Conservation (phyloP, 805 yeast genomes). For the Candida nanaspora region DNA sequence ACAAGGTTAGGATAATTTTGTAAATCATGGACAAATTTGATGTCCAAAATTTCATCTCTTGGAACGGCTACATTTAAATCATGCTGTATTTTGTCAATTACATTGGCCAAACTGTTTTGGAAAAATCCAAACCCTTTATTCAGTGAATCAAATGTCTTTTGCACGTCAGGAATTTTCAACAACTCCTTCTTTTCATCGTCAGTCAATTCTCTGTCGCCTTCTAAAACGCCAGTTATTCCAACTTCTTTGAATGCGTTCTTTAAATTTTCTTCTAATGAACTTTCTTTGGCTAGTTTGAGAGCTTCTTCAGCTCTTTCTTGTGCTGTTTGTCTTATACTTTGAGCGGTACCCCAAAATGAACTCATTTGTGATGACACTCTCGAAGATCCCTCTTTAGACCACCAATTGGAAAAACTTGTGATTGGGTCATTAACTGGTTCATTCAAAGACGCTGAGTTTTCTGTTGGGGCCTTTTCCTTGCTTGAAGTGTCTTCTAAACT, state of each 20-base stretch:
- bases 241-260: conserved; percentile 34
- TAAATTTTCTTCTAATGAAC: conserved; percentile 23
- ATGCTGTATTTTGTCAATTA: conserved; percentile 30
- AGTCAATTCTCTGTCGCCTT: conserved; percentile 27
- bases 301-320: conserved; percentile 42
- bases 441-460: conserved; percentile 1
- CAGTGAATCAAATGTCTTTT: conserved; percentile 29
- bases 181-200: conserved; percentile 22
- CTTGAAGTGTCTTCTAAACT: background rate
- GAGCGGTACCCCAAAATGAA: conserved; percentile 62
- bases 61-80: conserved; percentile 16
- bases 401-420: conserved; percentile 63
- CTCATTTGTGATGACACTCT: conserved; percentile 56
- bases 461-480: background rate
- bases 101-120: conserved; percentile 26
- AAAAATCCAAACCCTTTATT: conserved; percentile 25
- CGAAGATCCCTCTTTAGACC: conserved; percentile 62
- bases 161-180: conserved; percentile 24
- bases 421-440: conserved; percentile 45
- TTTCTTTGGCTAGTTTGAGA: conserved; percentile 39
- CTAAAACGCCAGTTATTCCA: conserved; percentile 29
- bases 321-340: conserved; percentile 32
- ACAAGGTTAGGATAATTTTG: conserved; percentile 44
- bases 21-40: conserved; percentile 63
- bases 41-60: conserved; percentile 48